These are phyloP conservation scores for Trichophyton mentagrophytes DNA, from an alignment of 2,329 filamentous ascomycete genomes.

Conservation along the genomic window DNA sequence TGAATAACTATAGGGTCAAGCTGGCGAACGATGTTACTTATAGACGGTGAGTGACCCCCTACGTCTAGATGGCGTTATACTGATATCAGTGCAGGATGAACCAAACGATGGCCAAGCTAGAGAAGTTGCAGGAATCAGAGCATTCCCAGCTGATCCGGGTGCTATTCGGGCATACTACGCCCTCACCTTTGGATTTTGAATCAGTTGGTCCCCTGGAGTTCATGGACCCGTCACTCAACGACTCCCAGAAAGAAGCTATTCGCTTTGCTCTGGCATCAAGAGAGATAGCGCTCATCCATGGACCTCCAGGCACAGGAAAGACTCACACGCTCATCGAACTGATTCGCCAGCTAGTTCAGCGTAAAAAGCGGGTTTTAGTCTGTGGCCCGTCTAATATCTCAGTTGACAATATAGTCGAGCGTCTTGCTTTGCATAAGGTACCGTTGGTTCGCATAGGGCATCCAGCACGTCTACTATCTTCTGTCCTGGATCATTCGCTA, in stretches of 20 bases:
- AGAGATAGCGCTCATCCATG: slow-evolving; percentile 83
- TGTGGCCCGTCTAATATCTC: slow-evolving; percentile 95
- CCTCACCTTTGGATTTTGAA: slow-evolving; percentile 38
- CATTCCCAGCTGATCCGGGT: slow-evolving; percentile 48
- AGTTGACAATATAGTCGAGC: slow-evolving; percentile 95
- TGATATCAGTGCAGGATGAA: slow-evolving; percentile 39
- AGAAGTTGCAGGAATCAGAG: slow-evolving; percentile 43
- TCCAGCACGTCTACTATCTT: slow-evolving; percentile 76
- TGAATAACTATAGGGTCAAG: slow-evolving; percentile 40
- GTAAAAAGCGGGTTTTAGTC: slow-evolving; percentile 65
- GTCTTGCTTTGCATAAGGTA: slow-evolving; percentile 69
- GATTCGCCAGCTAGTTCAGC: slow-evolving; percentile 75
- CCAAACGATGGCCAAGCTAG: slow-evolving; percentile 49
- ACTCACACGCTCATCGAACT: slow-evolving; percentile 93
- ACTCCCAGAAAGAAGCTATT: slow-evolving; percentile 51
- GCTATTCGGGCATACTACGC: slow-evolving; percentile 46
- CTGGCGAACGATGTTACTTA: slow-evolving; percentile 55
- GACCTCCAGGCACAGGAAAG: slow-evolving; percentile 90
- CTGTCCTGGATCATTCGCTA: slow-evolving; percentile 76
- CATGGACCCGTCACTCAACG: slow-evolving; percentile 44
- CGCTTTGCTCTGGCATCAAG: slow-evolving; percentile 70
- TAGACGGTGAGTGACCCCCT: slow-evolving; percentile 37
- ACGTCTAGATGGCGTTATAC: not conserved
- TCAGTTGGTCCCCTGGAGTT: slow-evolving; percentile 39
- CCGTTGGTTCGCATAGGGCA: slow-evolving; percentile 85